Conservation (phyloP, 2,329 filamentous ascomycete genomes). For the Scytalidium sp. region DNA sequence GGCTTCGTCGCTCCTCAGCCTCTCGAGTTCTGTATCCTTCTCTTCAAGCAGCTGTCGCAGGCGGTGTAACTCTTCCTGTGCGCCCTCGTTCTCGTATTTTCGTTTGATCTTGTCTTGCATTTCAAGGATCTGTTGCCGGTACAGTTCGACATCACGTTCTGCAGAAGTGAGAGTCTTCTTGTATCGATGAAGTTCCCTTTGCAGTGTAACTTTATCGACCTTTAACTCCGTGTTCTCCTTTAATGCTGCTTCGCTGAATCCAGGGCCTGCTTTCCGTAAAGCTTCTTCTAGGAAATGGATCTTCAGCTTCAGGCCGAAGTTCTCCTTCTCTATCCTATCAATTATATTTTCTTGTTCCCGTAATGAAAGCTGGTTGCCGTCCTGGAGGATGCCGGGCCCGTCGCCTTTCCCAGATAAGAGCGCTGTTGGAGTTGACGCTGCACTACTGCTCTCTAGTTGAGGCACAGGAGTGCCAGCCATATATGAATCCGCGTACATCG, state of each 20-base stretch:
- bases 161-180: slow-evolving; percentile 80
- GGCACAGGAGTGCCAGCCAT: slow-evolving; percentile 72
- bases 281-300: slow-evolving; percentile 96
- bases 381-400: slow-evolving; percentile 68
- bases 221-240: slow-evolving; percentile 97
- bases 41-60: slow-evolving; percentile 55
- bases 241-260: slow-evolving; percentile 83
- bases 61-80: slow-evolving; percentile 58
- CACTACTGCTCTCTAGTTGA: slow-evolving; percentile 74
- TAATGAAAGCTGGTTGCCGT: slow-evolving; percentile 86
- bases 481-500: slow-evolving; percentile 61
- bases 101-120: slow-evolving; percentile 79
- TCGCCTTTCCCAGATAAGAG: slow-evolving; percentile 61
- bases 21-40: slow-evolving; percentile 44
- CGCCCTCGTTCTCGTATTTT: slow-evolving; percentile 68
- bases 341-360: slow-evolving; percentile 95
- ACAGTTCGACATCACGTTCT: slow-evolving; percentile 82
- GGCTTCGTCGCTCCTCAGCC: slow-evolving; percentile 55
- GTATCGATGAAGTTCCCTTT: slow-evolving; percentile 80
- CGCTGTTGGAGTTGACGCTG: slow-evolving; percentile 77
- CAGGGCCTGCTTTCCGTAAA: slow-evolving; percentile 79
- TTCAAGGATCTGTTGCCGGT: slow-evolving; percentile 76
- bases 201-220: slow-evolving; percentile 86
- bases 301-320: slow-evolving; percentile 94
- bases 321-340: slow-evolving; percentile 96